A percentile compares a stretch with the other conserved stretches of the same genome.
Evolutionary conservation across 1,284 basidiomycete genomes (phyloP).

Genomic region (Tetrapyrgos nigripes): DNA sequence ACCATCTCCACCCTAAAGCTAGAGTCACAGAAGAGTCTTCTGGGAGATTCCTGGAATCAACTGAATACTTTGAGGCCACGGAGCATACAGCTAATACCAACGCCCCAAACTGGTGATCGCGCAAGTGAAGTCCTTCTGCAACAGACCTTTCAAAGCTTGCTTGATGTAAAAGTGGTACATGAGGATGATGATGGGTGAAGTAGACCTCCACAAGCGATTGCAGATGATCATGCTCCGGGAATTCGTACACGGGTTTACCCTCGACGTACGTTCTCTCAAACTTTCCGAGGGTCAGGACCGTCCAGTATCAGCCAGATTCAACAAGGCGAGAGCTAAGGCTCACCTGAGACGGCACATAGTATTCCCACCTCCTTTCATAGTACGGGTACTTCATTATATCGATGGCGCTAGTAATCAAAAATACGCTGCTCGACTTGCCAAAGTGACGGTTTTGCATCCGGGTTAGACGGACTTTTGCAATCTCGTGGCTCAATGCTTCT

Average conservation of each 20-base stretch:
- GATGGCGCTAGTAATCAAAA: constrained; percentile 55
- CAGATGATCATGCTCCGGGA: constrained; percentile 60
- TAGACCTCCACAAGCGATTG: constrained; percentile 61
- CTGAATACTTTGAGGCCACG: constrained; percentile 48
- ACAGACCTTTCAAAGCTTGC: constrained; percentile 59
- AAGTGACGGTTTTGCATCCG: constrained; percentile 48
- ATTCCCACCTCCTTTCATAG: constrained; percentile 19
- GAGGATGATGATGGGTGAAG: constrained; percentile 58
- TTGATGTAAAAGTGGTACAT: constrained; percentile 68
- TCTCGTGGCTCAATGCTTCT: constrained; percentile 18
- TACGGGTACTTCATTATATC: constrained; percentile 35
- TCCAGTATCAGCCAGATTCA: neutral
- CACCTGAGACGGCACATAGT: constrained; percentile 24
- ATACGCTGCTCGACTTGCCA: constrained; percentile 59
- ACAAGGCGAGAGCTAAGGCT: neutral
- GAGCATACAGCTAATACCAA: constrained; percentile 55
- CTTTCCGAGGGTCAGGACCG: no score
- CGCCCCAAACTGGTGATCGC: constrained; percentile 46
- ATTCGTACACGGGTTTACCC: constrained; percentile 28
- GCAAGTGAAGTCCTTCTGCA: constrained; percentile 40
- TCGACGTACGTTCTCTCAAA: constrained; percentile 34
- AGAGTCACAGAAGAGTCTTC: constrained; percentile 18
- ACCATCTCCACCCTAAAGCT: constrained; percentile 50
- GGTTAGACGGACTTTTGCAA: constrained; percentile 23
- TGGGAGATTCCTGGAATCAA: constrained; percentile 52